These are phyloP conservation scores for Davidsoniella eucalypti DNA, from an alignment of 2,329 filamentous ascomycete species.

Conservation along the genomic window DNA sequence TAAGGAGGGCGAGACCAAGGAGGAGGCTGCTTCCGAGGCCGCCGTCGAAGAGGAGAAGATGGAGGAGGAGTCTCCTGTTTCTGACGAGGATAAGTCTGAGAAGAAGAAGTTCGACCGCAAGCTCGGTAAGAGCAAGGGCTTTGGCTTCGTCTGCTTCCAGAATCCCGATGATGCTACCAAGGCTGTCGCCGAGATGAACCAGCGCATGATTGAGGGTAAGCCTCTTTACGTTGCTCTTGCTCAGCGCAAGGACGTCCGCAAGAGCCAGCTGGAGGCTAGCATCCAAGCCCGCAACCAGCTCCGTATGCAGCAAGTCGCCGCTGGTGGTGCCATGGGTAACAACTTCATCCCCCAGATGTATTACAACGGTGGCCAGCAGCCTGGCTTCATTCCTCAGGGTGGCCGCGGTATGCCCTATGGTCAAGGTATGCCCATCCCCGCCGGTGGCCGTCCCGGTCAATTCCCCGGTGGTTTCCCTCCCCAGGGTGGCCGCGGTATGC, in stretches of 20 bases:
- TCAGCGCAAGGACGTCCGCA: conserved; percentile 98
- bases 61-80: conserved; percentile 34
- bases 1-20: conserved; percentile 26
- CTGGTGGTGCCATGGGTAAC: conserved; percentile 74
- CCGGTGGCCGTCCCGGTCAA: conserved; percentile 69
- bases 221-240: conserved; percentile 94
- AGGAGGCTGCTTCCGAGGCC: conserved; percentile 31
- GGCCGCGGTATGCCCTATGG: conserved; percentile 51
- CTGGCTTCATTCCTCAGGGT: conserved; percentile 47
- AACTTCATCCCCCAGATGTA: conserved; percentile 84
- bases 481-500: conserved; percentile 72
- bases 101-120: conserved; percentile 38
- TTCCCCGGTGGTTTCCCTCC: conserved; percentile 72
- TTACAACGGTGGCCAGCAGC: conserved; percentile 56
- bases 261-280: conserved; percentile 96
- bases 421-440: conserved; percentile 50
- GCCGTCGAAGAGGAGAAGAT: conserved; percentile 36
- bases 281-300: conserved; percentile 98
- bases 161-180: conserved; percentile 98
- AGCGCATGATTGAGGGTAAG: conserved; percentile 96
- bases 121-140: conserved; percentile 98
- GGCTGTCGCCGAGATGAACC: conserved; percentile 98
- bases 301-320: conserved; percentile 92
- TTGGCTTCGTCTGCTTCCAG: conserved; percentile 99
- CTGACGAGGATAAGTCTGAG: conserved; percentile 29